Conservation (phyloP, 2,329 filamentous ascomycete species). For the Catunica adiposa region DNA sequence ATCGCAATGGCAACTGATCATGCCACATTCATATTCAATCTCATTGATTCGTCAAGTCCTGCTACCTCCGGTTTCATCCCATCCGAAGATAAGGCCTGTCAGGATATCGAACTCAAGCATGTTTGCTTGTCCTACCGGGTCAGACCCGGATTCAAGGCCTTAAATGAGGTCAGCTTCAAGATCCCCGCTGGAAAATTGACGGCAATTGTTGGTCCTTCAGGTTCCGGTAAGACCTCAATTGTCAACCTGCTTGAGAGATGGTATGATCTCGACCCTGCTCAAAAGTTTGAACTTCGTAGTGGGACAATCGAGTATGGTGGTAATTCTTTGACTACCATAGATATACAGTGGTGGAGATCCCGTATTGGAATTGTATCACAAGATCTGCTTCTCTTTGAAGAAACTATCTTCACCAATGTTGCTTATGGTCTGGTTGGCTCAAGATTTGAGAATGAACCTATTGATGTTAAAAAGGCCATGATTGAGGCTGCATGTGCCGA, state of each 20-base stretch:
- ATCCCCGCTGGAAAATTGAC: slow-evolving; percentile 51
- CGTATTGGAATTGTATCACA: slow-evolving; percentile 52
- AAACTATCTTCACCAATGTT: slow-evolving; percentile 39
- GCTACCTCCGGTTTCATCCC: background rate
- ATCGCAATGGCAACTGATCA: slow-evolving; percentile 23
- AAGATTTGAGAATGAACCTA: slow-evolving; percentile 27
- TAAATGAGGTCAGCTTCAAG: slow-evolving; percentile 40
- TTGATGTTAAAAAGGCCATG: slow-evolving; percentile 33
- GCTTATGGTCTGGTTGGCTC: slow-evolving; percentile 27
- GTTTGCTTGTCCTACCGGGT: slow-evolving; percentile 61
- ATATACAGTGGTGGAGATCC: slow-evolving; percentile 46
- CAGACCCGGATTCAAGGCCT: slow-evolving; percentile 44
- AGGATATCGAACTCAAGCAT: slow-evolving; percentile 43
- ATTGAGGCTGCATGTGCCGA: slow-evolving; percentile 32
- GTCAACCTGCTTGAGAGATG: slow-evolving; percentile 55
- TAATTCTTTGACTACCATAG: slow-evolving; percentile 37
- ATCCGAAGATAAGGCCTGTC: slow-evolving; percentile 25
- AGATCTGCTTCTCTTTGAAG: slow-evolving; percentile 52
- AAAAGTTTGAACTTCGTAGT: slow-evolving; percentile 23
- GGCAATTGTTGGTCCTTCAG: slow-evolving; percentile 57
- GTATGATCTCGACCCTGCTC: slow-evolving; percentile 34
- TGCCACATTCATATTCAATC: slow-evolving; percentile 23
- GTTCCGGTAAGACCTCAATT: slow-evolving; percentile 59
- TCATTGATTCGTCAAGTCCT: slow-evolving; percentile 24
- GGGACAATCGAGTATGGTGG: slow-evolving; percentile 28